Conservation (phyloP, 139 green algal genomes). For the Coelastrella sp. region DNA sequence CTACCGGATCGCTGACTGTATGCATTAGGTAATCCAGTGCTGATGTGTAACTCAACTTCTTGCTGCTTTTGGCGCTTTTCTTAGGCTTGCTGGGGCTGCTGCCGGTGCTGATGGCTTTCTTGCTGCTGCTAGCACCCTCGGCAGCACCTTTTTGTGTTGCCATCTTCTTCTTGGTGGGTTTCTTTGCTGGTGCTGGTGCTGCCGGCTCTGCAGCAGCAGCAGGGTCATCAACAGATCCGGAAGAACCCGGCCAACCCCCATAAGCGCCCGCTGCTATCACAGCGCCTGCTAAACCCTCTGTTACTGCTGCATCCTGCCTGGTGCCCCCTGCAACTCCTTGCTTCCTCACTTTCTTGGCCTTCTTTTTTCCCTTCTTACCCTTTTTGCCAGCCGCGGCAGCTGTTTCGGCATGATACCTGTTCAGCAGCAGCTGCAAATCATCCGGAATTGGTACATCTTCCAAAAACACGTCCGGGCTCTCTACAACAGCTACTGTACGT, state of each 20-base stretch:
- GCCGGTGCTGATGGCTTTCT: not conserved
- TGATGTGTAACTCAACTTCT: not conserved
- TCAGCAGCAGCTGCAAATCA: conserved; percentile 7
- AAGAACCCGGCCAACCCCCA: not conserved
- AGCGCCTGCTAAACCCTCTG: not conserved
- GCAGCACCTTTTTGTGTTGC: not conserved
- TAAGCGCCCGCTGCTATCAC: not conserved
- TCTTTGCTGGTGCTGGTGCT: not conserved
- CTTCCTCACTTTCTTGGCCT: not conserved
- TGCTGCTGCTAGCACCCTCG: not conserved
- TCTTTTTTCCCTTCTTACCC: not conserved
- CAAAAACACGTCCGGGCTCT: conserved; percentile 4
- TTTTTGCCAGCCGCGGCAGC: not conserved
- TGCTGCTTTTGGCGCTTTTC: not conserved
- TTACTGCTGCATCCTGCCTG: not conserved
- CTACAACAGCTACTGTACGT: conserved; percentile 2
- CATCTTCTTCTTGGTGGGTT: not conserved
- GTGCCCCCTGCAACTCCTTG: not conserved
- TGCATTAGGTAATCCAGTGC: conserved; percentile 22
- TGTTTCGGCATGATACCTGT: not conserved
- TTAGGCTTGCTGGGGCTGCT: not conserved
- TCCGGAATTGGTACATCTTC: conserved; percentile 7
- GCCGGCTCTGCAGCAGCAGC: not conserved
- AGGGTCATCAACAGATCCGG: not conserved
- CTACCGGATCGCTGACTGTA: not conserved